A percentile compares a stretch with the other conserved stretches of the same genome.
Conservation (phyloP, 2,329 filamentous ascomycete species). For the Nectriaceae sp. region DNA sequence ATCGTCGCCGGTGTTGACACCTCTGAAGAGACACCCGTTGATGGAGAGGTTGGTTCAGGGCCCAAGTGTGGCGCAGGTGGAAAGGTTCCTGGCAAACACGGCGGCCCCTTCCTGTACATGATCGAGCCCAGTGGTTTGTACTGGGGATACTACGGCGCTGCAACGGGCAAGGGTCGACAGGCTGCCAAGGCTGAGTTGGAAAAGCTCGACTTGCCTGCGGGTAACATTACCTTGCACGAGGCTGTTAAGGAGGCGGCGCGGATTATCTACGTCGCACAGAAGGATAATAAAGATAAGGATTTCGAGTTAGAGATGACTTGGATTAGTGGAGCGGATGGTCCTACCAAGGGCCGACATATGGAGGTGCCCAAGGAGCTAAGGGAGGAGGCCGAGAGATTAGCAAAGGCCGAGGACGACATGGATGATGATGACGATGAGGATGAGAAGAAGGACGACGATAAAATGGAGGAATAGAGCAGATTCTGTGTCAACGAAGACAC, state of each 20-base stretch:
- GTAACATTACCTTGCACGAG: constrained; percentile 76
- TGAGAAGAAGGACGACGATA: constrained; percentile 66
- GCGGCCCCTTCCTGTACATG: constrained; percentile 96
- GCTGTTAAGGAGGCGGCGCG: constrained; percentile 94
- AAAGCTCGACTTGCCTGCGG: constrained; percentile 86
- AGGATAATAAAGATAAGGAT: constrained; percentile 99
- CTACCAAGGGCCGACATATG: constrained; percentile 89
- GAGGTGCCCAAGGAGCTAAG: constrained; percentile 89
- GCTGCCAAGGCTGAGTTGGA: constrained; percentile 97
- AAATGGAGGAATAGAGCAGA: constrained; percentile 82
- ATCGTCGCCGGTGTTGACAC: constrained; percentile 95
- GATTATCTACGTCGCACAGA: constrained; percentile 96
- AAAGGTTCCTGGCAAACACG: constrained; percentile 73
- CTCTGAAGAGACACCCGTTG: constrained; percentile 80
- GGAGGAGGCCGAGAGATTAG: constrained; percentile 90
- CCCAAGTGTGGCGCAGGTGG: constrained; percentile 80
- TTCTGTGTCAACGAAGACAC: constrained; percentile 21
- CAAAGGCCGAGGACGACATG: constrained; percentile 85
- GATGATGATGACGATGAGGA: constrained; percentile 78
- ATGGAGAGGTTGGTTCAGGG: constrained; percentile 85
- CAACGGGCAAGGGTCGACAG: constrained; percentile 95
- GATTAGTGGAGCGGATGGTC: constrained; percentile 83
- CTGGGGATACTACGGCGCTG: constrained; percentile 99
- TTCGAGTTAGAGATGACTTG: constrained; percentile 99
- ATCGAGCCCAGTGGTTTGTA: constrained; percentile 96